Evolutionary conservation across 306 rosid genomes (phyloP).

Genomic region (Cicer bijugum): DNA sequence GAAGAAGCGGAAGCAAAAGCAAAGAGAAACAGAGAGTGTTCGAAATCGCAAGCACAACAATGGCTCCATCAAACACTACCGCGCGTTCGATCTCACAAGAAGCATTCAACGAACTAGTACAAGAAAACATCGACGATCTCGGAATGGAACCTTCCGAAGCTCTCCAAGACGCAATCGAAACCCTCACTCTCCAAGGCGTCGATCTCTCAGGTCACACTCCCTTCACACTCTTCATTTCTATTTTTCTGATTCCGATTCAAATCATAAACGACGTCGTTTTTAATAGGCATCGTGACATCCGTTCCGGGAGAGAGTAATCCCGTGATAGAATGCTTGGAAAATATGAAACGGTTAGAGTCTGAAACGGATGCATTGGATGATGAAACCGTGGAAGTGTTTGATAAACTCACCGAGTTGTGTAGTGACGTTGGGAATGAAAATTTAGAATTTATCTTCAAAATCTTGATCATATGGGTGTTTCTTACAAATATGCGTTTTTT

Average conservation of each 20-base stretch:
- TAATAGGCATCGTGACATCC: conserved; percentile 54
- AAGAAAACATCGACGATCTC: conserved; percentile 85
- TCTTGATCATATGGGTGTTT: no score
- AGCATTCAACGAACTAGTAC: conserved; percentile 84
- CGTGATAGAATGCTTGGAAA: conserved; percentile 62
- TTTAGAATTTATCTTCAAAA: no score
- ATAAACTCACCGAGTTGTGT: conserved; percentile 56
- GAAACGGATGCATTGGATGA: conserved; percentile 34
- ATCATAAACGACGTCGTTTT: conserved; percentile 5
- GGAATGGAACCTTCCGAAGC: conserved; percentile 93
- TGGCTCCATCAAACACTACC: conserved; percentile 67
- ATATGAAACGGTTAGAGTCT: conserved; percentile 52
- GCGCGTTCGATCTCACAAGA: conserved; percentile 82
- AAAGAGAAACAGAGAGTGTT: background rate
- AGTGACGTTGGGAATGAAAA: conserved; percentile 59
- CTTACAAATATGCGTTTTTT: no score
- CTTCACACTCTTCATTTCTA: background rate
- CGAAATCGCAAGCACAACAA: conserved; percentile 15
- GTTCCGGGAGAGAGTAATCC: conserved; percentile 80
- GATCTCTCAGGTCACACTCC: conserved; percentile 77
- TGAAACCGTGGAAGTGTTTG: conserved; percentile 46
- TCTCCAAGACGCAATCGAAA: conserved; percentile 82
- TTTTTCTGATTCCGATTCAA: background rate
- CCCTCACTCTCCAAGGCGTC: conserved; percentile 90
- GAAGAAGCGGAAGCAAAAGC: conserved; percentile 28